These are phyloP conservation scores for Abortiporus biennis DNA, from an alignment of 1,284 basidiomycete species.

Conservation along the genomic window DNA sequence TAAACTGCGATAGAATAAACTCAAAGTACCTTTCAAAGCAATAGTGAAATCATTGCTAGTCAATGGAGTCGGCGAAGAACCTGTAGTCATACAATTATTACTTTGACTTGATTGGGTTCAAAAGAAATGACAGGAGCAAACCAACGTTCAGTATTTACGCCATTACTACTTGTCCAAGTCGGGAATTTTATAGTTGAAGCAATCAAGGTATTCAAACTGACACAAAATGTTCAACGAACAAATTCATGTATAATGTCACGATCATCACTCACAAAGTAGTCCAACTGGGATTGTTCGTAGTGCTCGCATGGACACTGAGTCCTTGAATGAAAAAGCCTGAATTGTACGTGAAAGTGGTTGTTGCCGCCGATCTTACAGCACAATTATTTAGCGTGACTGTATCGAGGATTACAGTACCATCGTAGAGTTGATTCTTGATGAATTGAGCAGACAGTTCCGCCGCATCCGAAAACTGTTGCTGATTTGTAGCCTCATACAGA, in stretches of 20 bases:
- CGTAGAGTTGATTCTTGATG: slow-evolving; percentile 5
- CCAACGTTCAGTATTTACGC: slow-evolving; percentile 4
- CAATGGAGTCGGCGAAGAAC: not conserved
- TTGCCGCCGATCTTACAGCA: not conserved
- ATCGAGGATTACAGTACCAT: slow-evolving; percentile 4
- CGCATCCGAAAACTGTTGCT: not conserved
- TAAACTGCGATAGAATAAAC: not conserved
- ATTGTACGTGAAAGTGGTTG: slow-evolving; percentile 3
- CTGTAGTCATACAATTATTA: not conserved
- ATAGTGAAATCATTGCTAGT: not conserved
- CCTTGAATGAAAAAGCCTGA: slow-evolving; percentile 6
- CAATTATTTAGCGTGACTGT: slow-evolving; percentile 1
- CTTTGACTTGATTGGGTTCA: not conserved
- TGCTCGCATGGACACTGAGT: slow-evolving; percentile 6
- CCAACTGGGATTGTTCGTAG: slow-evolving; percentile 2
- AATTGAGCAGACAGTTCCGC: slow-evolving; percentile 7
- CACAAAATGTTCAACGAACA: not conserved
- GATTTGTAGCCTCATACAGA: slow-evolving; percentile 6
- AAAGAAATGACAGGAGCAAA: not conserved
- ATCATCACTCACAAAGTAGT: slow-evolving; percentile 3
- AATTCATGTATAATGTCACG: not conserved
- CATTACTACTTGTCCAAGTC: slow-evolving; percentile 1
- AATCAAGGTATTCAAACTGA: slow-evolving; percentile 5
- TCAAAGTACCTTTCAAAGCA: not conserved
- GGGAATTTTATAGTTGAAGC: slow-evolving; percentile 4